Base-by-base conservation (phyloP, 2,329 filamentous ascomycete genomes). In the Aureobasidium melanogenum region DNA sequence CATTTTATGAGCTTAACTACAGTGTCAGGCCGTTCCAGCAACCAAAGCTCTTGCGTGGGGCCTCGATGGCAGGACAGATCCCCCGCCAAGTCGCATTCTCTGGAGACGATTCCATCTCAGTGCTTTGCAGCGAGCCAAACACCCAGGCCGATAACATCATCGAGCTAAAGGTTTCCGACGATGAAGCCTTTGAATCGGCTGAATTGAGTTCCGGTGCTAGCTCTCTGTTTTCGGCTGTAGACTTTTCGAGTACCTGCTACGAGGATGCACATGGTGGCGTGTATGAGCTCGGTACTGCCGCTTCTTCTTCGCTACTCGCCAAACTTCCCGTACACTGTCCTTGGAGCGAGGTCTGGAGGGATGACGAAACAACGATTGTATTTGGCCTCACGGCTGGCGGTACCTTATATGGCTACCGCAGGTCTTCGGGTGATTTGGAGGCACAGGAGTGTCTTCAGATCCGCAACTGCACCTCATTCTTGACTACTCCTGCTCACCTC, bases 401-500 rank as follows among this genome's bases (percentile, higher is more conserved):
- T 0, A 81, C 87, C 59, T 77, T 99, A 0, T 95, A 89, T 70
- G 89, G 88, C 32, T 48, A 61, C 32, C 54, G 50, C 61, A 68
- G 44, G 58, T 69, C 38, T 55, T 63, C 30, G 4, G 62, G 54
- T 17, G 56, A 48, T 28, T 24, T 36, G 26, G 66, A 64, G 38
- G 64, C 63, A 43, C 89, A 92, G 70, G 84, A 86, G 3, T 84
- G 82, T 17, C 78, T 88, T 5, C 77, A 97, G 47, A 84, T 87
- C 15, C 91, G 89, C 72, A 96, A 94, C 67, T 96, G 91, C 73
- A 97, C 93, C 0, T 99, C 94, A 0, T 97, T 96, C 68, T 72
- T 91, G 6, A 76, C 92, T 28, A 96, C 93, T 0, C 80, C 86
- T 0, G 84, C 85, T 22, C 93, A 97, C 76, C 79, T 99, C 15